These are phyloP conservation scores for Dioszegia crocea DNA, from an alignment of 768 basidiomycete genomes.

Conservation along the genomic window DNA sequence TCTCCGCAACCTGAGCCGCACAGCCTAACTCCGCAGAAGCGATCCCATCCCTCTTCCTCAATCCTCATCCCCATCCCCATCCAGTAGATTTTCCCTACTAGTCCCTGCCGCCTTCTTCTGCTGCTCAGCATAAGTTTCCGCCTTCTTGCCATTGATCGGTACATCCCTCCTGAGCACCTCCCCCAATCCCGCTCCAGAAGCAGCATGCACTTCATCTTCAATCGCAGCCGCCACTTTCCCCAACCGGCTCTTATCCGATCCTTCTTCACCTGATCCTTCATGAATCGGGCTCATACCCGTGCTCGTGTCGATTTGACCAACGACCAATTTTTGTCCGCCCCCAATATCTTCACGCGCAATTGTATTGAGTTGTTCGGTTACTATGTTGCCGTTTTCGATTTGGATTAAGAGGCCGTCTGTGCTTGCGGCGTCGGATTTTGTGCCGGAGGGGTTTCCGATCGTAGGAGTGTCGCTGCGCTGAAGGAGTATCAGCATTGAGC, in stretches of 20 bases:
- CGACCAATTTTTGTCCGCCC: neutral
- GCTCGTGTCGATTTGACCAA: neutral
- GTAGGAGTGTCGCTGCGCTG: constrained; percentile 2
- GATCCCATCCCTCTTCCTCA: no score
- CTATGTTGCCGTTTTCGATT: constrained; percentile 19
- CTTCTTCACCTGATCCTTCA: neutral
- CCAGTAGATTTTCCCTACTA: constrained; percentile 6
- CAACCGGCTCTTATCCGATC: neutral
- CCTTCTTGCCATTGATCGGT: neutral
- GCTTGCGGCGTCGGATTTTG: neutral
- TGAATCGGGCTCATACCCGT: neutral
- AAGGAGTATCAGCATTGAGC: neutral
- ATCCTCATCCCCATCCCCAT: neutral
- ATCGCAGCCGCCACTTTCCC: neutral
- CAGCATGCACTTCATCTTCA: neutral
- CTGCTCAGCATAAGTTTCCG: neutral
- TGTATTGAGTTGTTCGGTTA: constrained; percentile 24
- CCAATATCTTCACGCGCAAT: neutral
- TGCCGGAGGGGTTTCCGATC: neutral
- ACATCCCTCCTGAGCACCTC: neutral
- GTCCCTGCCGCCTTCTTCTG: neutral
- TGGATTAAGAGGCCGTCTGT: constrained; percentile 30
- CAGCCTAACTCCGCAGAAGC: no score
- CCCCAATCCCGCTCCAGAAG: neutral
- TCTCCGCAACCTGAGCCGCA: no score